phyloP scores from a whole-genome alignment of 2,329 filamentous ascomycete genomes.

The Aureobasidium musti region DNA sequence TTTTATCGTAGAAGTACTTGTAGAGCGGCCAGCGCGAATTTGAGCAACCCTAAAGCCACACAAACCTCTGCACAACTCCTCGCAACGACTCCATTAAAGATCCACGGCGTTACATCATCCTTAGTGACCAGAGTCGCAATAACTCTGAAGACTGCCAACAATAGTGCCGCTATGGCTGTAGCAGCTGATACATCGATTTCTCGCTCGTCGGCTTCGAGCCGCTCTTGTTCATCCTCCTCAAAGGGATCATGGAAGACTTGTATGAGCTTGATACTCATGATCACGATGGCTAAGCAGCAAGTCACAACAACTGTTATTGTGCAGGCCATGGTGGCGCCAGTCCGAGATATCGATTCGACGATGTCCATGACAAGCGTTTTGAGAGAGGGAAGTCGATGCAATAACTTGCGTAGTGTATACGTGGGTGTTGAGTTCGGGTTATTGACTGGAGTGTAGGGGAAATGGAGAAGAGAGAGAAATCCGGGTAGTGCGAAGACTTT shows the following conservation, averaged over 20 bases:
- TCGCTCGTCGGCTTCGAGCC: too few relatives aligned
- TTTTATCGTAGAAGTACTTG: too few relatives aligned
- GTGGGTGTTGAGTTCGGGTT: not conserved
- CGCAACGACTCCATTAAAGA: not conserved
- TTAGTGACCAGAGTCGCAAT: too few relatives aligned
- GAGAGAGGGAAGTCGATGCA: not conserved
- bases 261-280: not conserved
- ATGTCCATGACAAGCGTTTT: not conserved
- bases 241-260: not conserved
- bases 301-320: not conserved
- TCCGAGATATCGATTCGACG: not conserved
- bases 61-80: not conserved
- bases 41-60: not conserved
- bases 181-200: not conserved
- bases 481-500: not conserved
- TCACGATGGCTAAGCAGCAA: not conserved
- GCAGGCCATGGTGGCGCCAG: not conserved
- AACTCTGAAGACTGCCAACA: not conserved
- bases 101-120: not conserved
- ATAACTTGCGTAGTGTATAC: not conserved
- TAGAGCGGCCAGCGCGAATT: too few relatives aligned
- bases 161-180: not conserved
- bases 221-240: not conserved
- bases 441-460: not conserved
- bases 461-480: not conserved